Conservation (phyloP, 208 protist species). For the Leptomonas seymouri region DNA sequence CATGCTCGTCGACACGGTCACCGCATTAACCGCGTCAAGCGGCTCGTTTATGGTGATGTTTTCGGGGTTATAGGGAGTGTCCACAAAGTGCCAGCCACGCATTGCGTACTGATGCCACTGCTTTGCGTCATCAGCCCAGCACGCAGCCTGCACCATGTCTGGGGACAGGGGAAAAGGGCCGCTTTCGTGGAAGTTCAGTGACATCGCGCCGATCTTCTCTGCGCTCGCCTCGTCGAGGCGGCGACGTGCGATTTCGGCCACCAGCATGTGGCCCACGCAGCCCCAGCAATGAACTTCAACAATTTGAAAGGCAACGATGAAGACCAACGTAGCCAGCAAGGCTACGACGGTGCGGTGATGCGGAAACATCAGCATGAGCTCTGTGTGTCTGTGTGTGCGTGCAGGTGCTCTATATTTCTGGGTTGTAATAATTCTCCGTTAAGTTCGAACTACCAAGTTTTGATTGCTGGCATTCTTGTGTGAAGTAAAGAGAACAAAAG, state of each 20-base stretch:
- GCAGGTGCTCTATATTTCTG: not conserved
- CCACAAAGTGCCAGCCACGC: constrained; percentile 78
- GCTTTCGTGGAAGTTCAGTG: constrained; percentile 37
- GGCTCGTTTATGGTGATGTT: constrained; percentile 38
- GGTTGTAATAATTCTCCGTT: too few species aligned
- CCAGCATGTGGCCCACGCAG: constrained; percentile 85
- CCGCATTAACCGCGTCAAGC: constrained; percentile 22
- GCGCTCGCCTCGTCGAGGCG: constrained; percentile 42
- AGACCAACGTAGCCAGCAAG: not conserved
- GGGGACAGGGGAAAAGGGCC: constrained; percentile 66
- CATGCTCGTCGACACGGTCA: constrained; percentile 26
- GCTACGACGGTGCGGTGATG: not conserved
- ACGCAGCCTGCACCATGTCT: constrained; percentile 71
- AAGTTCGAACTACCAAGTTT: too few species aligned
- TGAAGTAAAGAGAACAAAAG: too few species aligned
- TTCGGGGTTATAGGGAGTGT: constrained; percentile 63
- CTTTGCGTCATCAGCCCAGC: constrained; percentile 88
- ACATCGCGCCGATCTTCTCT: constrained; percentile 37
- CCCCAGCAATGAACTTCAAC: constrained; percentile 57
- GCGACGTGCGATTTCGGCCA: constrained; percentile 77
- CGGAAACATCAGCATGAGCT: not conserved
- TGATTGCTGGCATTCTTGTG: too few species aligned
- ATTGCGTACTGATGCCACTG: constrained; percentile 60
- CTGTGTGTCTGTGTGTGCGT: constrained; percentile 16
- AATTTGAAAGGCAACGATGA: constrained; percentile 21